phyloP scores from a whole-genome alignment of 2,329 filamentous ascomycete genomes.

The Diaporthe aspalathi region DNA sequence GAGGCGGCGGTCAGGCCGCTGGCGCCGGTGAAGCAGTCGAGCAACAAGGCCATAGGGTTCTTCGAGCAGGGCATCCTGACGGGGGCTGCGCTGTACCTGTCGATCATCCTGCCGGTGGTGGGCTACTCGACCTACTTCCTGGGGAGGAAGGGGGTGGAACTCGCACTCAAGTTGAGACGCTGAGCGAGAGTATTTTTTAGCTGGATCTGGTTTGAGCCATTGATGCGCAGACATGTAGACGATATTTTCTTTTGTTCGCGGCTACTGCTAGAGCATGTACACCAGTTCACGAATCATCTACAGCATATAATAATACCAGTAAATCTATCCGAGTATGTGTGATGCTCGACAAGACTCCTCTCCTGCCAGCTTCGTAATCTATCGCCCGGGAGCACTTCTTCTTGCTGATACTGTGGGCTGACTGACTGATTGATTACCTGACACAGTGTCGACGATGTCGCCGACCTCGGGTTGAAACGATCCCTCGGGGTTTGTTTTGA shows the following conservation, averaged over 20 bases:
- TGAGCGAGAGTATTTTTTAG: not conserved
- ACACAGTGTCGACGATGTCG: too few species aligned
- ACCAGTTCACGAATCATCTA: too few species aligned
- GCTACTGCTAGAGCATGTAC: not conserved
- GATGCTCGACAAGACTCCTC: not conserved
- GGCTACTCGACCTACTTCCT: constrained; percentile 40
- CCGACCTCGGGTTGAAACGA: too few species aligned
- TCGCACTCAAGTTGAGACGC: constrained; percentile 10
- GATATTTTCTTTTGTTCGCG: not conserved
- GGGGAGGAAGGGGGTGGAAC: constrained; percentile 39
- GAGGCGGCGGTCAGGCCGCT: constrained; percentile 45
- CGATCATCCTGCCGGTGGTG: constrained; percentile 40
- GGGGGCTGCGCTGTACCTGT: constrained; percentile 46
- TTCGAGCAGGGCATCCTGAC: constrained; percentile 61
- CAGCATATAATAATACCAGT: not conserved
- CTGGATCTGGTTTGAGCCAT: not conserved
- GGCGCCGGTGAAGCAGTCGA: constrained; percentile 49
- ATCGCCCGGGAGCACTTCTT: too few species aligned
- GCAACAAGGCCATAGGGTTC: constrained; percentile 53
- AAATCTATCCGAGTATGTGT: not conserved
- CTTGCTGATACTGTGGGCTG: too few species aligned
- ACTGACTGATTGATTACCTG: too few species aligned
- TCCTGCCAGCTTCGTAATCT: too few species aligned
- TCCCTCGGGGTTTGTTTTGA: not conserved
- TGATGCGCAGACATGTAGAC: not conserved